Evolutionary conservation across 106 monocot species (phyloP), one percentile per base, ranked within the genome.

Genomic region (Dendrobium catenatum): DNA sequence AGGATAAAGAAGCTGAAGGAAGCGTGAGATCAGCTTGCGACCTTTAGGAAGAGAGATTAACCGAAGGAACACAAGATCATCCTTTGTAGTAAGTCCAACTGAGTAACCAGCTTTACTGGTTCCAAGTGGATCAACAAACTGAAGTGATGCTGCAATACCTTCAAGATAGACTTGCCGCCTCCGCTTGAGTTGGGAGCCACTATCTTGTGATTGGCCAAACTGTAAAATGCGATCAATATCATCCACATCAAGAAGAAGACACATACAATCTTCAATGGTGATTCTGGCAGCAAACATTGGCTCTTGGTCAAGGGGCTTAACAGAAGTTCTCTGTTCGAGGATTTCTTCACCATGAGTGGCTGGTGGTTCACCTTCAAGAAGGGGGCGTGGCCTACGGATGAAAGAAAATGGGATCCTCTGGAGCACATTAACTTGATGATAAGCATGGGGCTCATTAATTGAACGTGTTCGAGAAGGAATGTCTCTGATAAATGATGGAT

Each of bases 201-300:
- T 85, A 85, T 93, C 93, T 59, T 94, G 90, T 55, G 84, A 78
- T 33, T 86, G 90, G 82, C 82, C 85, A 55, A 73, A 87, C 66
- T 85, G 83, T 55, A 98, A 81, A 47, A 98, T 46, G 33, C 93
- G 83, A 79, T 98, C 94, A 43, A 95, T 95, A 75, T 98, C 98
- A 88, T 98, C 98, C 22, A 98, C 86, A 61, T 98, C 95, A 41
- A 98, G 92, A 13, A 98, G 88, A 83, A 95, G 84, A 42, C 88
- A 88, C 29, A 95, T 79, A 24, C 94, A 87, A 83, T 98, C 98
- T 77, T 98, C 98, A 79, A 98, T 85, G 5, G 92, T 83, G 75
- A 93, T 83, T 80, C 98, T 88, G 6, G 98, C 94, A 40, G 94
- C 98, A 22, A 98, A 22, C 88, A 92, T 81, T 9, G 91, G 89